Evolutionary conservation across 106 monocot species (phyloP), one percentile per base, ranked within the genome.

Genomic region (Dactylorhiza incarnata): DNA sequence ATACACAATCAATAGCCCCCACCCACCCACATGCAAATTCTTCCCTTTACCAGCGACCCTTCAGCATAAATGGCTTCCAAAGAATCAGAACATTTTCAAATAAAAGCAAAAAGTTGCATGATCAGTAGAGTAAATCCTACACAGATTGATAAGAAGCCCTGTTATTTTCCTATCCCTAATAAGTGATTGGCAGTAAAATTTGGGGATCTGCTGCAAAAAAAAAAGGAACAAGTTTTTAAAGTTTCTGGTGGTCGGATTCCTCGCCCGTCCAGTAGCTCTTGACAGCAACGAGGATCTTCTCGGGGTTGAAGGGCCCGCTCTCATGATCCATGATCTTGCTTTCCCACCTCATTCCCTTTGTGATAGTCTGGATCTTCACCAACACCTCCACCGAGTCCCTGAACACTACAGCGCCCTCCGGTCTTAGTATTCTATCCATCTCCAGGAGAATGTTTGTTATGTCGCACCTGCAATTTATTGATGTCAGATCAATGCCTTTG

Each of bases 221-320:
- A 59, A 63, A 9, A 25, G 22, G 24, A 50, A 5, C 49, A 25
- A 24, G 26, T 3, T 24, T 47, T n/a, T 68, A 1, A n/a, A 73
- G 19, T 56, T 43, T 45, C 13, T 56, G 17, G 11, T 77, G 29
- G 54, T 76, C 15, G 10, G 80, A 53, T 22, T 48, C 17, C 11
- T 88, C 85, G 10, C 78, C 88, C 20, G 88, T 88, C 88, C 88
- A 88, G 80, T 88, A 88, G 8, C 72, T 65, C 82, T 88, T 88
- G 17, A 82, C 79, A 17, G 88, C 85, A 19, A 88, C 62, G 5
- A 88, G 80, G 54, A 88, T 80, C 78, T 88, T 88, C 65, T 88
- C 88, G 1, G 88, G 88, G 52, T 88, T 88, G 82, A 85, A 85
- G 48, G 88, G 85, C 2, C 88, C 88, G 9, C 61, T 80, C 61